Conservation (phyloP, 2,329 filamentous ascomycete genomes). For the Botrytis galanthina region DNA sequence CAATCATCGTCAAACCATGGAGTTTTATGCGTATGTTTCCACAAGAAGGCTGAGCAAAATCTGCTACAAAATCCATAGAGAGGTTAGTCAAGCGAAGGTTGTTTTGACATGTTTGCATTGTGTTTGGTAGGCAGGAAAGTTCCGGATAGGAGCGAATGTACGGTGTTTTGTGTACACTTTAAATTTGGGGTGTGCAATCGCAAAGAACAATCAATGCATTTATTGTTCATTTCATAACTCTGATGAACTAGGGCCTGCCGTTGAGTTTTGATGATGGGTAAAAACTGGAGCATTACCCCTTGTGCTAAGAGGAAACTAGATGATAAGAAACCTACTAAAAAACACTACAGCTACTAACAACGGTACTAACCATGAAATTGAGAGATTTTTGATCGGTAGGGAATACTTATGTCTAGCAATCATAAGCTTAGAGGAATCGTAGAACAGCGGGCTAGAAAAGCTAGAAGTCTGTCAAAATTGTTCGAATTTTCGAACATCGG, state of each 20-base stretch:
- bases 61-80: constrained; percentile 13
- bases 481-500: constrained; percentile 10
- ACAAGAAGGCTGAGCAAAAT: constrained; percentile 6
- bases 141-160: neutral
- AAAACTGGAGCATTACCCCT: neutral
- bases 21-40: neutral
- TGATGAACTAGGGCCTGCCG: constrained; percentile 12
- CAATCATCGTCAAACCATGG: constrained; percentile 15
- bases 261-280: constrained; percentile 3
- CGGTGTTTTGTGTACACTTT: neutral
- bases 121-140: constrained; percentile 7
- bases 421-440: neutral
- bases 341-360: neutral
- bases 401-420: neutral
- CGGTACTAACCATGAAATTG: neutral
- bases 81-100: constrained; percentile 10
- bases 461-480: constrained; percentile 6
- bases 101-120: constrained; percentile 6
- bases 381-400: neutral
- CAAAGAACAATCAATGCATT: constrained; percentile 6
- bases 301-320: neutral
- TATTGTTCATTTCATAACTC: constrained; percentile 9
- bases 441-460: neutral
- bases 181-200: neutral
- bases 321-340: neutral